Evolutionary conservation across 2,329 filamentous ascomycete genomes (phyloP).

Genomic region (Dendryphion nanum): DNA sequence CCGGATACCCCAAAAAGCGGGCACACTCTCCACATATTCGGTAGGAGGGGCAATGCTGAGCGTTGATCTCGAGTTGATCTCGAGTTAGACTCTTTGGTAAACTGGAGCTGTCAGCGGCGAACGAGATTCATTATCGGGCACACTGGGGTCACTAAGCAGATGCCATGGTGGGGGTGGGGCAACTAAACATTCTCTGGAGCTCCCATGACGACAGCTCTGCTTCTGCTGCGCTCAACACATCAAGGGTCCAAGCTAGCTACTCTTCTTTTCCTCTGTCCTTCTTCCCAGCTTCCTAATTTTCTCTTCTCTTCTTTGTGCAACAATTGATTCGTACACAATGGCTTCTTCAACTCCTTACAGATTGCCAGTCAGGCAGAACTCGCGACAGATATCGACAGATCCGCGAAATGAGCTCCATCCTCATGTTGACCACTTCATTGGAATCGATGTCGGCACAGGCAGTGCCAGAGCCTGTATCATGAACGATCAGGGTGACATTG

Average conservation of each 20-base stretch:
- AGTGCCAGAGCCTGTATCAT: constrained; percentile 96
- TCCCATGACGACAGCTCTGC: constrained; percentile 38
- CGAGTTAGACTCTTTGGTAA: no score
- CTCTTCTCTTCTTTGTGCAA: constrained; percentile 14
- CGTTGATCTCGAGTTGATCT: no score
- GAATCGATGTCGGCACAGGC: constrained; percentile 94
- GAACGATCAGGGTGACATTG: constrained; percentile 85
- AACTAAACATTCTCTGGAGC: constrained; percentile 12
- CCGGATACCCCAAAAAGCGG: constrained; percentile 22
- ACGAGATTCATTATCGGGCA: constrained; percentile 7
- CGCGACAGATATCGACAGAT: constrained; percentile 49
- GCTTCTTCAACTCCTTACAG: constrained; percentile 23
- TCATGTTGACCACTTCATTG: constrained; percentile 66
- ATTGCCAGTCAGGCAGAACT: constrained; percentile 31
- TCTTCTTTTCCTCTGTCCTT: constrained; percentile 2
- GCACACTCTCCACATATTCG: no score
- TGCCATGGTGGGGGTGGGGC: no score
- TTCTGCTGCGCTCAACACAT: constrained; percentile 28
- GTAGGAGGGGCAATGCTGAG: no score
- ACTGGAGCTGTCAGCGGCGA: no score
- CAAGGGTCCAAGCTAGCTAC: constrained; percentile 9
- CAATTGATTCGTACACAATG: background rate
- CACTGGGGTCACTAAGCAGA: constrained; percentile 8
- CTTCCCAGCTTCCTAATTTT: background rate
- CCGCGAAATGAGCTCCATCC: constrained; percentile 58